Percentiles rank a stretch among this genome's conserved stretches.
Conservation (phyloP, 768 basidiomycete genomes). For the Trametes cubensis region DNA sequence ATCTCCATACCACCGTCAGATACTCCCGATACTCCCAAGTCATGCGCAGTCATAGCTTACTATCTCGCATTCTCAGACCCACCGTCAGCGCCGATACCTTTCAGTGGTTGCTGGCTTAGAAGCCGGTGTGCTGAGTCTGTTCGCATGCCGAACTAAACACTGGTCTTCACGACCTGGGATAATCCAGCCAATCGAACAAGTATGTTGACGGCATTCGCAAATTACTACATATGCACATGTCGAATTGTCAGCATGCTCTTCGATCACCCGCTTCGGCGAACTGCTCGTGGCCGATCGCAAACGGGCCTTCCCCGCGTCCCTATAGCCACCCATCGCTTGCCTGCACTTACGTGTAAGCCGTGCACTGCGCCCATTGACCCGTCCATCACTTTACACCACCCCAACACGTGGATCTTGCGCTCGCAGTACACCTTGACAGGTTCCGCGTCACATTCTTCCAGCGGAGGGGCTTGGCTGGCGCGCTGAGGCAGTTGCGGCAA, state of each 20-base stretch:
- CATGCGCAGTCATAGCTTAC: no score
- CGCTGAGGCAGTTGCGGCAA: background rate
- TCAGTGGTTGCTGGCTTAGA: no score
- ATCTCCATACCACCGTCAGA: no score
- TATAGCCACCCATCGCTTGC: background rate
- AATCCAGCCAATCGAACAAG: background rate
- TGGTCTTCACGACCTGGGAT: background rate
- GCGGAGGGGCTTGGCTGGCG: background rate
- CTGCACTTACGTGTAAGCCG: slow-evolving; percentile 5
- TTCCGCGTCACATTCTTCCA: background rate
- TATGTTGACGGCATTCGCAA: background rate
- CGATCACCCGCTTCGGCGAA: background rate
- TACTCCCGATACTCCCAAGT: no score
- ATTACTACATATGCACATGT: background rate
- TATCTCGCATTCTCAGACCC: no score
- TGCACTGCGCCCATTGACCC: background rate
- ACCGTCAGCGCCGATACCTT: no score
- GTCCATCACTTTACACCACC: slow-evolving; percentile 1
- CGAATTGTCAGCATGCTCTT: background rate
- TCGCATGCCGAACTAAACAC: background rate
- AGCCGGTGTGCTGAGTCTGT: no score
- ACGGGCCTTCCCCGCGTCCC: slow-evolving; percentile 6
- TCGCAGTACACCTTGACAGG: slow-evolving; percentile 9
- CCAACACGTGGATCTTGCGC: slow-evolving; percentile 7
- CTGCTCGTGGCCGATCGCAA: no score